Conservation (phyloP, 1,139 yeast genomes). For the Candida sojae region DNA sequence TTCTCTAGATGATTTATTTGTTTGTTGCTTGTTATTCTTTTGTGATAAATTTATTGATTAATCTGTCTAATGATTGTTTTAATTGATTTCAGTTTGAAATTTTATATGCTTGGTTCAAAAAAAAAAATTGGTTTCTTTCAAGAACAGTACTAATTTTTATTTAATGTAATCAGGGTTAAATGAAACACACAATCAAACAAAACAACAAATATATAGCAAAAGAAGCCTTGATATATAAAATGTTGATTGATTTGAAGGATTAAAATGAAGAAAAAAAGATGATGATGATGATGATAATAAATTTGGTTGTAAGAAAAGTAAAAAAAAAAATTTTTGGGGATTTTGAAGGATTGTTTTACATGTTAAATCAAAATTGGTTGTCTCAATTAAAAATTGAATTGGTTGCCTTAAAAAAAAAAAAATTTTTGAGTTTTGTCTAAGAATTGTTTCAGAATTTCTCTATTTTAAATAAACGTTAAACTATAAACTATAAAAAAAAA, state of each 20-base stretch:
- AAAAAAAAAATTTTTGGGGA: too few relatives aligned
- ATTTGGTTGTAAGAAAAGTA: too few relatives aligned
- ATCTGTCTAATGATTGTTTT: neutral
- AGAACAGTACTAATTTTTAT: too few relatives aligned
- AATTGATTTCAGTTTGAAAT: slow-evolving; percentile 1
- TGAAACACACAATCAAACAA: neutral
- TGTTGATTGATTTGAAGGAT: too few relatives aligned
- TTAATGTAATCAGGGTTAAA: neutral
- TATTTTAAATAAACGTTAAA: too few relatives aligned
- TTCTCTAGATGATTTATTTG: too few relatives aligned
- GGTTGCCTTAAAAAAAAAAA: too few relatives aligned
- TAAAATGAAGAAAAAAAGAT: neutral
- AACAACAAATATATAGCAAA: neutral
- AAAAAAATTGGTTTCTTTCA: too few relatives aligned
- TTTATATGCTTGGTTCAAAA: neutral
- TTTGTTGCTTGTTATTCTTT: too few relatives aligned
- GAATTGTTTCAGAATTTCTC: slow-evolving; percentile 1
- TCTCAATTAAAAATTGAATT: neutral
- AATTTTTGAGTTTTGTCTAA: neutral
- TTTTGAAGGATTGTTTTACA: too few relatives aligned
- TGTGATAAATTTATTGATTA: too few relatives aligned
- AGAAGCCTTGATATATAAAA: neutral
- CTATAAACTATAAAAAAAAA: neutral
- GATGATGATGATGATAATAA: too few relatives aligned
- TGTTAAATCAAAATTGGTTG: neutral